Conservation (phyloP, 495 filamentous ascomycete species). For the Aspergillus saccharolyticus region DNA sequence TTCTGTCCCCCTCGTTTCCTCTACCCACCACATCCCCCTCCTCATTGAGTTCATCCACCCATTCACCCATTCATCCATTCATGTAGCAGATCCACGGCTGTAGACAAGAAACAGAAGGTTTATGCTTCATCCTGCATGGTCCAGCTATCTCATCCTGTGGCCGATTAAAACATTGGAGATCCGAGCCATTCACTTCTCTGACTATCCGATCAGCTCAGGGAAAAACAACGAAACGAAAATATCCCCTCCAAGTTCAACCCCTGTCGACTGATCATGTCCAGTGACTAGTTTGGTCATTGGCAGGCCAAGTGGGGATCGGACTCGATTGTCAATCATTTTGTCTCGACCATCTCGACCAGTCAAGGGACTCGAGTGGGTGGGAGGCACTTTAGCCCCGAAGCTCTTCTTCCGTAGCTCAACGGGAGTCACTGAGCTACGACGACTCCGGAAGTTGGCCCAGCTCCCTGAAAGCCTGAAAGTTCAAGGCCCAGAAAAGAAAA, state of each 20-base stretch:
- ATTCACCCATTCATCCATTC: background rate
- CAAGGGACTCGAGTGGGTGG: conserved; percentile 9
- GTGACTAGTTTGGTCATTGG: conserved; percentile 9
- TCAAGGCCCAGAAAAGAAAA: background rate
- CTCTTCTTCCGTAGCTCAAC: conserved; percentile 17
- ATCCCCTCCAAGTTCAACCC: conserved; percentile 3
- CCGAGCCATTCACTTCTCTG: too few relatives aligned
- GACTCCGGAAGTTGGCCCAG: background rate
- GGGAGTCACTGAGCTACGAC: conserved; percentile 4
- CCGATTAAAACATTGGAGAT: too few relatives aligned
- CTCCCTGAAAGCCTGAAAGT: conserved; percentile 4
- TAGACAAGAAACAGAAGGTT: background rate
- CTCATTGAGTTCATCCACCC: background rate
- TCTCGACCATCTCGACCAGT: conserved; percentile 16
- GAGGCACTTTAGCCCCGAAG: conserved; percentile 5
- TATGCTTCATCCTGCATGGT: background rate
- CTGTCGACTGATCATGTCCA: conserved; percentile 15
- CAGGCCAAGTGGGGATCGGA: conserved; percentile 17
- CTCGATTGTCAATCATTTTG: conserved; percentile 25
- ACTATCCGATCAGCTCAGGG: background rate
- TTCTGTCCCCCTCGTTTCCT: background rate
- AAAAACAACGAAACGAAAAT: background rate
- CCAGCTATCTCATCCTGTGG: background rate
- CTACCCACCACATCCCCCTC: background rate
- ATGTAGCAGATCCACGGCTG: background rate